phyloP scores from a whole-genome alignment of 1,284 basidiomycete genomes.

The Tetrapyrgos nigripes region DNA sequence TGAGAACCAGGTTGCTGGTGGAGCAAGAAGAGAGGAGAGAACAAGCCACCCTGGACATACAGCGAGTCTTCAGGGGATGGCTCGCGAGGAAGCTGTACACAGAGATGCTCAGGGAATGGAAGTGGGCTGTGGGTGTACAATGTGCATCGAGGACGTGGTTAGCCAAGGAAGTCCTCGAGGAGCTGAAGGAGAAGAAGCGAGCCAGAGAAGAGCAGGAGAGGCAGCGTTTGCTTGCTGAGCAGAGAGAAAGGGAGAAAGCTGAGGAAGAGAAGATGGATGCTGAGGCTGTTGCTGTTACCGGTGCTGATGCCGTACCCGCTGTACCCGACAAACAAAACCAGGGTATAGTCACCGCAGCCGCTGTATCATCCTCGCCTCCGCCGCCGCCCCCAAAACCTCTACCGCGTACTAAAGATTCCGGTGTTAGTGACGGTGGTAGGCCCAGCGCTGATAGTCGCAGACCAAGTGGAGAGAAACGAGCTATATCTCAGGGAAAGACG shows the following conservation, averaged over 20 bases:
- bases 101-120: not conserved
- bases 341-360: not conserved
- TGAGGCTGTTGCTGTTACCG: not conserved
- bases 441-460: no score
- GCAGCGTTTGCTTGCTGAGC: not conserved
- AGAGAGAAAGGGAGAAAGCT: not conserved
- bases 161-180: not conserved
- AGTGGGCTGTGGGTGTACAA: not conserved
- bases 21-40: not conserved
- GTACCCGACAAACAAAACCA: not conserved
- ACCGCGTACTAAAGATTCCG: not conserved
- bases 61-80: constrained; percentile 1
- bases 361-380: not conserved
- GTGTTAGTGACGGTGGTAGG: no score
- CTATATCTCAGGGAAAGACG: not conserved
- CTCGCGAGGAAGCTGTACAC: not conserved
- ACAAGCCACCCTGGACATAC: constrained; percentile 1
- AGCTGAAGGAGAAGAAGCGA: constrained; percentile 3
- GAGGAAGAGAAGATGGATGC: not conserved
- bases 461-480: not conserved
- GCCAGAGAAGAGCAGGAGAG: not conserved
- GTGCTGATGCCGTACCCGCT: not conserved
- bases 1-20: not conserved
- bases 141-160: not conserved
- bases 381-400: not conserved